These are phyloP conservation scores for Penicillium capsulatum DNA, from an alignment of 2,329 filamentous ascomycete genomes.

Conservation along the genomic window DNA sequence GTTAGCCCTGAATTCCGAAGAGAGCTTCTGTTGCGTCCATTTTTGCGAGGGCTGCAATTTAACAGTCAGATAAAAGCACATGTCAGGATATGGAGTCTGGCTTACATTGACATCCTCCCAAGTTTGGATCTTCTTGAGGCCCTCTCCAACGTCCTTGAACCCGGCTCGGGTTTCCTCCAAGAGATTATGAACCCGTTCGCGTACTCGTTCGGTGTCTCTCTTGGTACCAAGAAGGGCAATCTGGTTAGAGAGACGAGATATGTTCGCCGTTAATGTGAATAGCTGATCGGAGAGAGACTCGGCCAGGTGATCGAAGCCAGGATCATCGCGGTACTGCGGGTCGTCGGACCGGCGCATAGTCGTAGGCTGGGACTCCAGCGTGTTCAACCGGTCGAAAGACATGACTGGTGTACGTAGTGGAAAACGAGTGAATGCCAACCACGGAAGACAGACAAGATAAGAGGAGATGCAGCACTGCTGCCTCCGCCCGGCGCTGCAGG, in stretches of 20 bases:
- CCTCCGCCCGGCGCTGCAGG: constrained; percentile 26
- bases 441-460: constrained; percentile 3
- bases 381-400: constrained; percentile 87
- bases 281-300: constrained; percentile 81
- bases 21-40: constrained; percentile 92
- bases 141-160: constrained; percentile 90
- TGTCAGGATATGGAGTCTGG: constrained; percentile 1
- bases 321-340: constrained; percentile 79
- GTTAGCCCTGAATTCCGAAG: constrained; percentile 84
- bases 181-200: constrained; percentile 82
- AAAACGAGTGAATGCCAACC: constrained; percentile 4
- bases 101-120: constrained; percentile 79
- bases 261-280: constrained; percentile 83
- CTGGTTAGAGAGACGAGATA: constrained; percentile 78
- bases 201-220: constrained; percentile 83
- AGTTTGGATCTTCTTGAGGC: constrained; percentile 82
- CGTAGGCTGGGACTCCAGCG: constrained; percentile 74
- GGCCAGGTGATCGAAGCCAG: constrained; percentile 80
- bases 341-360: constrained; percentile 65
- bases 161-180: constrained; percentile 80
- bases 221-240: constrained; percentile 81
- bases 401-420: constrained; percentile 47
- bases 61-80: constrained; percentile 8
- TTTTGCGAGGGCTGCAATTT: constrained; percentile 75
- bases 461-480: constrained; percentile 20